Percentiles rank a stretch among this genome's conserved stretches.
Conservation (phyloP, 148 eudicot genomes). For the Cornus controversa region DNA sequence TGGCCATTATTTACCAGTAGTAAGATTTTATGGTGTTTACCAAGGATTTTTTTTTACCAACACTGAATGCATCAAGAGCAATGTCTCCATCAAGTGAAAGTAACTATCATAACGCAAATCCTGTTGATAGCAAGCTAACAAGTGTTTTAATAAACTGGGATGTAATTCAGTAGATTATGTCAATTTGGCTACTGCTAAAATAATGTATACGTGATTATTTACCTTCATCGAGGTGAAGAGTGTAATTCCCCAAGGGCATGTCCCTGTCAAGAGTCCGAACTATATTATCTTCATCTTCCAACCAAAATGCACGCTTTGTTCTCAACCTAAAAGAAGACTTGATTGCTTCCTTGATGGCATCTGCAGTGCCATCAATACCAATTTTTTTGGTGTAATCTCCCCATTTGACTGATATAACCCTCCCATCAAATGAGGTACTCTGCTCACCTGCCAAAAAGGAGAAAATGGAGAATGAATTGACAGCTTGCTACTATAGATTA, state of each 20-base stretch:
- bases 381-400: slow-evolving; percentile 69
- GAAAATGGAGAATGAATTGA: background rate
- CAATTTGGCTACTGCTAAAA: background rate
- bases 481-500: background rate
- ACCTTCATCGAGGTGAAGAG: slow-evolving; percentile 90
- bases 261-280: slow-evolving; percentile 75
- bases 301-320: slow-evolving; percentile 84
- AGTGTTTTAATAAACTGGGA: background rate
- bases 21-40: background rate
- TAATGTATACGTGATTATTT: background rate
- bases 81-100: too few species aligned
- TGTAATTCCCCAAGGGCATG: slow-evolving; percentile 75
- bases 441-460: slow-evolving; percentile 46
- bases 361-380: slow-evolving; percentile 75
- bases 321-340: slow-evolving; percentile 77
- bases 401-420: slow-evolving; percentile 74
- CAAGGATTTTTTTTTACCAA: too few species aligned
- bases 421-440: slow-evolving; percentile 54
- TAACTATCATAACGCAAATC: background rate
- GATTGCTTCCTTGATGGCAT: slow-evolving; percentile 83
- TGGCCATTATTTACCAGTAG: background rate
- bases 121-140: background rate
- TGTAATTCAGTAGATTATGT: background rate
- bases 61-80: background rate
- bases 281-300: slow-evolving; percentile 82